phyloP scores from a whole-genome alignment of 83 land plant species.

The Picea abies region DNA sequence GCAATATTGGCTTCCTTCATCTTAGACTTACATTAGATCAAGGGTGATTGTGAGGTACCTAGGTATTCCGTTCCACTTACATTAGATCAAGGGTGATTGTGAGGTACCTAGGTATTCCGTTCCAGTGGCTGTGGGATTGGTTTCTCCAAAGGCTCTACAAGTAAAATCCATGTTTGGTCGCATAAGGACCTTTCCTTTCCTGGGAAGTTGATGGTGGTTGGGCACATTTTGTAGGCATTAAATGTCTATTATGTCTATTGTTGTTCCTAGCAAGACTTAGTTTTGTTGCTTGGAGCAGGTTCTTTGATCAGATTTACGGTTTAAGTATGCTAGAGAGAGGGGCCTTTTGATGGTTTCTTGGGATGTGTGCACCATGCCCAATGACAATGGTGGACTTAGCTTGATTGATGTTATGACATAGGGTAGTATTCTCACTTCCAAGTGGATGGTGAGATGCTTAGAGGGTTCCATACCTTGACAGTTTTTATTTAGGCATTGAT shows the following conservation, averaged over 20 bases:
- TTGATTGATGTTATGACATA: not conserved
- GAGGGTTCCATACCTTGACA: not conserved
- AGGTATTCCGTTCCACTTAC: no score
- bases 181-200: not conserved
- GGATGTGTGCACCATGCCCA: not conserved
- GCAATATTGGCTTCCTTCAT: not conserved
- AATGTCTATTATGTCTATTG: not conserved
- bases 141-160: not conserved
- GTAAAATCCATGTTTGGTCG: not conserved
- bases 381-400: no score
- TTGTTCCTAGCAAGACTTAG: not conserved
- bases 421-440: not conserved
- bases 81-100: not conserved
- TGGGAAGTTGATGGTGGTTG: not conserved
- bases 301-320: not conserved
- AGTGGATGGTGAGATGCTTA: not conserved
- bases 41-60: not conserved
- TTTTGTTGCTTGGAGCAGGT: not conserved
- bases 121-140: not conserved
- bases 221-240: not conserved
- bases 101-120: not conserved
- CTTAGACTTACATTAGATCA: not conserved
- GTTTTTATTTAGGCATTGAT: not conserved
- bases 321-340: not conserved
- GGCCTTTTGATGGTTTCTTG: not conserved